Evolutionary conservation across 257 asterid species (phyloP), one percentile per base, ranked within the genome.

Genomic region (Paulownia fortunei): DNA sequence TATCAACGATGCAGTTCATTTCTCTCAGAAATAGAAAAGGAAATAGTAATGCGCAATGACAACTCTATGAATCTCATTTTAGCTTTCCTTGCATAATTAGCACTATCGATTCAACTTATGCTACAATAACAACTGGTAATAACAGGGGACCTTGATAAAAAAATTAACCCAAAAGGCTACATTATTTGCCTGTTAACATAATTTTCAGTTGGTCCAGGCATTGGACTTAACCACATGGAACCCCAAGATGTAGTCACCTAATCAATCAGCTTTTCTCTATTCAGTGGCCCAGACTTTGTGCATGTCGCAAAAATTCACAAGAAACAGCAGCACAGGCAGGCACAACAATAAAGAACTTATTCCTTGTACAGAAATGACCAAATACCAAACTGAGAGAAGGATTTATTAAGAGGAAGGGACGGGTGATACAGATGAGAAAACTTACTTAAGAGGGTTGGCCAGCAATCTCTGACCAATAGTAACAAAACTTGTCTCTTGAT

Each of bases 401-500:
- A 64, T 70, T 74, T 34, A 59, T 9, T 0, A 2, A 8, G 41
- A 19, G 13, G 46, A 51, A 47, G 65, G 52, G 13, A 24, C 13
- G 46, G 19, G 56, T 46, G 41, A 61, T 42, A 75, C 76, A 78
- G 54, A 73, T 49, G 62, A 75, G 81, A 68, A 59, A 78, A 79
- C 94, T 87, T 88, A 95, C 98, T 90, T 95, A 55, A 95, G 90
- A 79, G 98, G 99, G 77, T 91, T 95, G 71, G 99, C 99, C 87
- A 95, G 84, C 66, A 95, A 81, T 69, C 99, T 89, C 87, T 95
- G 99, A 77, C 99, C 99, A 67, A 95, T 95, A 37, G 99, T 95
- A 34, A 95, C 99, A 59, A 93, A 95, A 84, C 99, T 95, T 36
- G 98, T 95, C 88, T 95, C 99, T 79, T 95, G 99, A 86, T 90